These are phyloP conservation scores for Geranium incanum DNA, from an alignment of 441 rosid species.

Conservation along the genomic window DNA sequence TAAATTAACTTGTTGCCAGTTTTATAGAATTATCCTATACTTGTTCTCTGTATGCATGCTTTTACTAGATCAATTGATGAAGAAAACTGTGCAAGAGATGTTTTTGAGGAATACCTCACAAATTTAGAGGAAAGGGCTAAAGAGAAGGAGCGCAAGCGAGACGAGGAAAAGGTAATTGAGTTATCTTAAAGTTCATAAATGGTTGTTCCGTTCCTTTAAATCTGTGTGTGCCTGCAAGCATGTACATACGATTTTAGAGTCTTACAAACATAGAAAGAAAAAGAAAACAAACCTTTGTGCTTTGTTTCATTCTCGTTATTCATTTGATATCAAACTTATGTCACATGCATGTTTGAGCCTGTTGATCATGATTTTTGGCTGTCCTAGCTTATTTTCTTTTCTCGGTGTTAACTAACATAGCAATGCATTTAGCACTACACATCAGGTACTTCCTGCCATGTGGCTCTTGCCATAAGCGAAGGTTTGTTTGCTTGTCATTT, in stretches of 20 bases:
- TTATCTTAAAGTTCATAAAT: slow-evolving; percentile 4
- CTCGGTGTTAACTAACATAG: no score
- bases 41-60: slow-evolving; percentile 11
- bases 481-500: not conserved
- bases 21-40: slow-evolving; percentile 11
- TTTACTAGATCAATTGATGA: slow-evolving; percentile 61
- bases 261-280: not conserved
- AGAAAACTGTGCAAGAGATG: slow-evolving; percentile 54
- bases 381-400: no score
- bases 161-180: slow-evolving; percentile 74
- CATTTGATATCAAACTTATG: not conserved
- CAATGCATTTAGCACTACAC: no score
- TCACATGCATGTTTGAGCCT: no score
- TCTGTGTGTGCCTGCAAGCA: not conserved
- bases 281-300: not conserved
- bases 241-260: not conserved
- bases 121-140: slow-evolving; percentile 77
- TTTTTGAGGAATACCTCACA: slow-evolving; percentile 70
- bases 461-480: no score
- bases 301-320: not conserved
- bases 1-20: slow-evolving; percentile 10
- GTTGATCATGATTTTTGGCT: no score
- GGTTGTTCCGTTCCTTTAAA: not conserved
- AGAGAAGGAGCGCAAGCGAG: slow-evolving; percentile 89
- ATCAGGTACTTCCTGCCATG: no score